These are phyloP conservation scores for Megacollybia marginata DNA, from an alignment of 768 basidiomycete species.

Conservation along the genomic window DNA sequence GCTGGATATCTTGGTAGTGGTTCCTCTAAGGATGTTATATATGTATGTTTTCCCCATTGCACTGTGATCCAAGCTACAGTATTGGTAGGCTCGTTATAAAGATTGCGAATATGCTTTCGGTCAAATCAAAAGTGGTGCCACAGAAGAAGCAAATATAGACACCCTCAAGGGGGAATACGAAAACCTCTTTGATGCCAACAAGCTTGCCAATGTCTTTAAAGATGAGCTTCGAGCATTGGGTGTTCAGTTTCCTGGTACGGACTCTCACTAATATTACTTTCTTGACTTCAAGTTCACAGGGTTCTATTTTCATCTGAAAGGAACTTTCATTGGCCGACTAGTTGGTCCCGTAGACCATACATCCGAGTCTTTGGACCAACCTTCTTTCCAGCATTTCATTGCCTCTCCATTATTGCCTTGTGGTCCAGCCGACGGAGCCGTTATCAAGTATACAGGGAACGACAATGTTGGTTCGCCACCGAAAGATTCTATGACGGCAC, in stretches of 20 bases:
- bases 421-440: slow-evolving; percentile 7
- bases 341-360: neutral
- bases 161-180: slow-evolving; percentile 14
- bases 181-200: neutral
- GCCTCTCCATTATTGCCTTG: slow-evolving; percentile 20
- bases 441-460: slow-evolving; percentile 3
- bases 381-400: slow-evolving; percentile 11
- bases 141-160: slow-evolving; percentile 7
- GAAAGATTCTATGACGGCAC: slow-evolving; percentile 12
- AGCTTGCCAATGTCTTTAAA: neutral
- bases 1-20: neutral
- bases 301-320: slow-evolving; percentile 20
- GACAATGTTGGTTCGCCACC: slow-evolving; percentile 10
- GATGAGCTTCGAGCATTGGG: neutral
- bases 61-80: neutral
- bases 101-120: slow-evolving; percentile 16
- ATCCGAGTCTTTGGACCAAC: slow-evolving; percentile 8
- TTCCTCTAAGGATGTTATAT: neutral
- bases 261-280: too few species aligned
- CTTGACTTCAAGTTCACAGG: too few species aligned
- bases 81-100: slow-evolving; percentile 7
- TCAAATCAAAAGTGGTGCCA: slow-evolving; percentile 5
- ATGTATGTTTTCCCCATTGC: neutral
- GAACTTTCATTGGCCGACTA: slow-evolving; percentile 11
- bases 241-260: neutral